Conservation (phyloP, 2,329 filamentous ascomycete species). For the Aspergillus pseudonomiae region DNA sequence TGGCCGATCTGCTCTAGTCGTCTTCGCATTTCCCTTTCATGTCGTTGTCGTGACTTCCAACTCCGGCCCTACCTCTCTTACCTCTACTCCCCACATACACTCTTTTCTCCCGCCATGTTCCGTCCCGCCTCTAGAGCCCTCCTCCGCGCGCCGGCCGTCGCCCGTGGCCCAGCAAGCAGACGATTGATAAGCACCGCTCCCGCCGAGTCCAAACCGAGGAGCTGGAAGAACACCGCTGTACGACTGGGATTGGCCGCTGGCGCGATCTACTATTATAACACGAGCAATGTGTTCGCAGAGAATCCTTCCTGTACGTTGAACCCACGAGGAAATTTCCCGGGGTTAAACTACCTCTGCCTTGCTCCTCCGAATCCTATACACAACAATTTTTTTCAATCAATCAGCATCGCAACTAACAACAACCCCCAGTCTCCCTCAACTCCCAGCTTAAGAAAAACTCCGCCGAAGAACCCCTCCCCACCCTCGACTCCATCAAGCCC, state of each 20-base stretch:
- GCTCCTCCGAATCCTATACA: background rate
- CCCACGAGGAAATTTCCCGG: background rate
- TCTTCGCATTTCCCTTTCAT: constrained; percentile 8
- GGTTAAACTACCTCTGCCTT: background rate
- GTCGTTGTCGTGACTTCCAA: constrained; percentile 6
- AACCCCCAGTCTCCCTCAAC: constrained; percentile 36
- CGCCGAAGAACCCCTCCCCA: constrained; percentile 58
- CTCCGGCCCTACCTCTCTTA: constrained; percentile 2
- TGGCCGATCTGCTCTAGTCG: constrained; percentile 5
- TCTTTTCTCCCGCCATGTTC: constrained; percentile 49
- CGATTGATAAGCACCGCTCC: constrained; percentile 60
- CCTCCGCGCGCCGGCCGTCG: constrained; percentile 41
- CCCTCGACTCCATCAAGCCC: constrained; percentile 68
- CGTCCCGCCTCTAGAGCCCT: constrained; percentile 52
- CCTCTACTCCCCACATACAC: constrained; percentile 10
- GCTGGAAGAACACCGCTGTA: constrained; percentile 75
- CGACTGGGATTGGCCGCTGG: constrained; percentile 77
- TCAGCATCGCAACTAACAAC: constrained; percentile 9
- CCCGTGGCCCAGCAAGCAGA: constrained; percentile 34
- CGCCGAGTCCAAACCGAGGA: constrained; percentile 68
- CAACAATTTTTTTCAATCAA: background rate
- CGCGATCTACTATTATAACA: constrained; percentile 92
- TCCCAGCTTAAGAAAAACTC: constrained; percentile 31
- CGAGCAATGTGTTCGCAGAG: constrained; percentile 82
- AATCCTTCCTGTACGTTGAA: constrained; percentile 69